Evolutionary conservation across 805 yeast genomes (phyloP).

Genomic region (Tetrapisispora nanseiensis): DNA sequence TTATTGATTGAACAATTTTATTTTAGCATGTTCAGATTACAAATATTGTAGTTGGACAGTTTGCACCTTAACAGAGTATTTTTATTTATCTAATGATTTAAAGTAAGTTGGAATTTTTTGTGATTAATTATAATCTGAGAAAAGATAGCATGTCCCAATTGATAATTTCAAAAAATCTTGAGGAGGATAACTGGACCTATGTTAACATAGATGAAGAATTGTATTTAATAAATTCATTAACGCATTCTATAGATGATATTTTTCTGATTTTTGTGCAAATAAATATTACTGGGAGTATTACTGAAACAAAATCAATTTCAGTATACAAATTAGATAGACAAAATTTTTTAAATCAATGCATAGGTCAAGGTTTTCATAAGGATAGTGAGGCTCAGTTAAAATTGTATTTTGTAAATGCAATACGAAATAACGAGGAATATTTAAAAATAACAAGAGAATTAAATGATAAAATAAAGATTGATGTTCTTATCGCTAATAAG

Average conservation of each 20-base stretch:
- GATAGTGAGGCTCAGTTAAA: not conserved
- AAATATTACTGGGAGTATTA: too few relatives aligned
- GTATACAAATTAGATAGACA: not conserved
- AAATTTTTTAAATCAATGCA: slow-evolving; percentile 8
- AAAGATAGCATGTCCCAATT: too few relatives aligned
- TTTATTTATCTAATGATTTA: too few relatives aligned
- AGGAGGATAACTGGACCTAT: not conserved
- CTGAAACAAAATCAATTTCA: not conserved
- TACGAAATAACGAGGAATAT: not conserved
- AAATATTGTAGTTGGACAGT: too few relatives aligned
- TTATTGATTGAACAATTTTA: too few relatives aligned
- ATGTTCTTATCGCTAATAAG: not conserved
- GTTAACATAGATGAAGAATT: not conserved
- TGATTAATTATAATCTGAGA: too few relatives aligned
- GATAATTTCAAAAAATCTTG: too few relatives aligned
- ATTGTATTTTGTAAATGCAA: not conserved
- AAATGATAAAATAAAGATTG: not conserved
- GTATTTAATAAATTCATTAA: not conserved
- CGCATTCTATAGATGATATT: not conserved
- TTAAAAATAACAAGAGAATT: not conserved
- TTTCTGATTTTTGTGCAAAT: not conserved
- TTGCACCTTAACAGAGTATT: too few relatives aligned
- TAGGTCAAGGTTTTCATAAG: slow-evolving; percentile 11
- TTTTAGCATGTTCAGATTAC: too few relatives aligned
- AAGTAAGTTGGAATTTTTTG: too few relatives aligned